Conservation (phyloP, 2,329 filamentous ascomycete species). For the Tetracladium maxilliforme region DNA sequence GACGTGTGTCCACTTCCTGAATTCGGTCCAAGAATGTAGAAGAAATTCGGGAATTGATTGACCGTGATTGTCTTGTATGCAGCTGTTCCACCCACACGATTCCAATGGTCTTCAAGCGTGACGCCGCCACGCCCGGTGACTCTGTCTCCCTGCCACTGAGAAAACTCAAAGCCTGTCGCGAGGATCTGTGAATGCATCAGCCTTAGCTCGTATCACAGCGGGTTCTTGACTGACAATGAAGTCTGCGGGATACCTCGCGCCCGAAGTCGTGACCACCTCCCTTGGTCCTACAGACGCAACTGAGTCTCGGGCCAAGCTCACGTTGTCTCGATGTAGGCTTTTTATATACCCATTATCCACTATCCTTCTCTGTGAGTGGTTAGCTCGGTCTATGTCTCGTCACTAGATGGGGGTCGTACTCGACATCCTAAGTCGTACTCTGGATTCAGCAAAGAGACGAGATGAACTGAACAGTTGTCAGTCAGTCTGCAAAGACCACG, state of each 20-base stretch:
- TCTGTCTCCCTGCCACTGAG: conserved; percentile 6
- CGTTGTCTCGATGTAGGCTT: too few species aligned
- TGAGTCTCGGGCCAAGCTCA: too few species aligned
- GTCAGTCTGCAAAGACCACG: too few species aligned
- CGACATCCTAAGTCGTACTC: too few species aligned
- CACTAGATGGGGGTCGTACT: too few species aligned
- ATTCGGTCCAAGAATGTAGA: conserved; percentile 10
- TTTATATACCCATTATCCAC: too few species aligned
- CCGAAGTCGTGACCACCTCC: too few species aligned
- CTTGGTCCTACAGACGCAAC: too few species aligned
- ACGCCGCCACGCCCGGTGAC: conserved; percentile 6
- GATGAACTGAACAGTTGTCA: too few species aligned
- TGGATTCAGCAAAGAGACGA: too few species aligned
- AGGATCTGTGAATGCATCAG: conserved; percentile 4
- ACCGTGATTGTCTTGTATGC: conserved; percentile 10
- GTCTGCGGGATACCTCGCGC: conserved; percentile 1
- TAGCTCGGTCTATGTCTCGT: too few species aligned
- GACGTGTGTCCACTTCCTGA: conserved; percentile 1
- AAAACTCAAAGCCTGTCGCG: conserved; percentile 9
- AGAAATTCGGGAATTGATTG: conserved; percentile 11
- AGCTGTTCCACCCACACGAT: conserved; percentile 6
- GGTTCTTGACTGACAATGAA: conserved; percentile 1
- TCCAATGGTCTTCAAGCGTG: conserved; percentile 7
- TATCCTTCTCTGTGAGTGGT: too few species aligned
- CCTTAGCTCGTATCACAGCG: background rate